Evolutionary conservation across 169 alveolate species (phyloP).

Genomic region (Toxoplasma gondii): DNA sequence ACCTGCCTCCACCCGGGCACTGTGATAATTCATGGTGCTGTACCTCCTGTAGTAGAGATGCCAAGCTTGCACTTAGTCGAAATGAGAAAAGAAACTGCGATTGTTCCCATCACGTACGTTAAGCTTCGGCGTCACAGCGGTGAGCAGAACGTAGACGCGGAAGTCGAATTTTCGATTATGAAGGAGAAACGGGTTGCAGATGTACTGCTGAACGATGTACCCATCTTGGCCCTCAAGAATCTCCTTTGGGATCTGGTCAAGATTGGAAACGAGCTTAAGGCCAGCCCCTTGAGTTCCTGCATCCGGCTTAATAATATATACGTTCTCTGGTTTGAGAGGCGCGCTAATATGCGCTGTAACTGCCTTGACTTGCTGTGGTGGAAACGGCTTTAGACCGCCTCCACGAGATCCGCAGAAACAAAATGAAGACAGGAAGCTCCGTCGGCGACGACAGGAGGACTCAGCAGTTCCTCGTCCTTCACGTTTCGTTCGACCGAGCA

Average conservation of each 20-base stretch:
- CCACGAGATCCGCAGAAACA: too few species aligned
- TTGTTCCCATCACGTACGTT: background rate
- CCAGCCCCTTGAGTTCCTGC: slow-evolving; percentile 94
- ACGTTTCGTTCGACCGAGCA: background rate
- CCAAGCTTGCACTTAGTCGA: too few species aligned
- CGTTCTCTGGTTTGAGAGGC: background rate
- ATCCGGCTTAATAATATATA: slow-evolving; percentile 89
- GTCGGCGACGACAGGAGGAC: background rate
- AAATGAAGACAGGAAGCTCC: too few species aligned
- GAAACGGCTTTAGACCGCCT: background rate
- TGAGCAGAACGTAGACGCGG: slow-evolving; percentile 89
- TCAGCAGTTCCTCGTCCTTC: background rate
- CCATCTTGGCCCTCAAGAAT: slow-evolving; percentile 77
- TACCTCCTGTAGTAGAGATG: too few species aligned
- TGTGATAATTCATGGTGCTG: too few species aligned
- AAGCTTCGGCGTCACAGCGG: slow-evolving; percentile 85
- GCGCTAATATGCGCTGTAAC: background rate
- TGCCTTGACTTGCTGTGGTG: background rate
- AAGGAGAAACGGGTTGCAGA: slow-evolving; percentile 85
- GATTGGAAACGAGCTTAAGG: slow-evolving; percentile 80
- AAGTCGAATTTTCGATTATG: slow-evolving; percentile 90
- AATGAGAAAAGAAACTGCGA: background rate
- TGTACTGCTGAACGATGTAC: slow-evolving; percentile 79
- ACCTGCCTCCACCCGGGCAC: too few species aligned
- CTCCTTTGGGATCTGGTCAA: slow-evolving; percentile 79